Base-by-base conservation (phyloP, 352 stramenopile species). In the Pythium insidiosum region DNA sequence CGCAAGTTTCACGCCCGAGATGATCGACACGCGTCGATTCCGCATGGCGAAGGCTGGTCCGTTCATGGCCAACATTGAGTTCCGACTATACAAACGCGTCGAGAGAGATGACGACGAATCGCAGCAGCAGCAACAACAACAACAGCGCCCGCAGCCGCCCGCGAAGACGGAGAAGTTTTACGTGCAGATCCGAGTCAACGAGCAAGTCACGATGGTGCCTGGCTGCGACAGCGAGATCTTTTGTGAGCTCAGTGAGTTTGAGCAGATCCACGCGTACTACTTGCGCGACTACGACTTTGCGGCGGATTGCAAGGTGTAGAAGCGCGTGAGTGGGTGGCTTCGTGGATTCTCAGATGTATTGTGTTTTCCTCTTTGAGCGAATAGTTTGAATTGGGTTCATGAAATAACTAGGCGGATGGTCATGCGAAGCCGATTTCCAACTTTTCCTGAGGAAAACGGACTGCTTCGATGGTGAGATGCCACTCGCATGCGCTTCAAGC, bases 111-210 rank as follows among this genome's bases (percentile, higher is more conserved):
- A 35, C 7, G 18, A 45, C 10, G 18, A 45, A n/a, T 31, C n/a
- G 6, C 9, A 34, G 9, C 9, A 34, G 9, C 9, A 34, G 9
- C 9, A 34, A 9, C 9, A 34, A 15, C 9, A 34, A 15, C 9
- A 34, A 13, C 23, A 41, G 21, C 13, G 38, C 16, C 4, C 9
- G 28, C 28, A 34, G 28, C 9, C 15, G 28, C 7, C 34, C 13
- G 34, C 12, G 23, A 15, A 16, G 11, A 36, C 33, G 6, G 16
- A 25, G 6, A 18, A 33, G 15, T 50, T 50, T 40, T 61, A 50
- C 41, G 54, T 55, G 38, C 54, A 63, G 39, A 54, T 63, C 49
- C 48, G 43, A 7, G 26, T 63, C 10, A 63, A 63, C 44, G 54
- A 63, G 40, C 54, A 58, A 39, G 30, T 46, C 20, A 53, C 44